These are phyloP conservation scores for Chloris gayana DNA, from an alignment of 176 grass and related monocot genomes.

Conservation along the genomic window DNA sequence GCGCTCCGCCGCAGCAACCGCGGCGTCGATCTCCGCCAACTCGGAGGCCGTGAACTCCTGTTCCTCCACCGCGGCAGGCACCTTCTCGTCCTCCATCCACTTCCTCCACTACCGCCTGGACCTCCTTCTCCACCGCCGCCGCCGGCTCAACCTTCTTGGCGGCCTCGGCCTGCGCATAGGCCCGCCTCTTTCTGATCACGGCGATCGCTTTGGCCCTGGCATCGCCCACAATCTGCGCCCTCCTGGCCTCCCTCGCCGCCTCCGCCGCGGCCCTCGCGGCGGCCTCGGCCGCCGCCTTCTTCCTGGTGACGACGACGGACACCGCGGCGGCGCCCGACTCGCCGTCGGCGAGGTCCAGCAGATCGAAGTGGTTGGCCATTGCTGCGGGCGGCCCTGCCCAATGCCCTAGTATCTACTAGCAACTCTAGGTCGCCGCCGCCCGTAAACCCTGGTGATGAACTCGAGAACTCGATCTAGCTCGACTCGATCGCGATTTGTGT, in stretches of 20 bases:
- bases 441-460: no score
- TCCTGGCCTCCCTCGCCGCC: not conserved
- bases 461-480: no score
- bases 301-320: slow-evolving; percentile 10
- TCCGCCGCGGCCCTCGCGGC: not conserved
- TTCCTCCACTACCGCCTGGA: no score
- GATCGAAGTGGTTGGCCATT: slow-evolving; percentile 39
- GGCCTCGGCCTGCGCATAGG: no score
- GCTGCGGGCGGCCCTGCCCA: slow-evolving; percentile 4
- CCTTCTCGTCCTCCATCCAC: no score
- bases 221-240: not conserved
- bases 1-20: not conserved
- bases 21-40: not conserved
- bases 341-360: slow-evolving; percentile 36
- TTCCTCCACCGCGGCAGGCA: no score
- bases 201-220: not conserved
- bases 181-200: not conserved
- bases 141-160: no score
- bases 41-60: no score
- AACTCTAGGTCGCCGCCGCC: no score
- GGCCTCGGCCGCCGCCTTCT: not conserved
- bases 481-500: not conserved
- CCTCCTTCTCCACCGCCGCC: no score
- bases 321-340: slow-evolving; percentile 39
- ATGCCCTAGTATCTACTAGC: no score